These are phyloP conservation scores for Pezicula radicicola DNA, from an alignment of 2,329 filamentous ascomycete species.

Conservation along the genomic window DNA sequence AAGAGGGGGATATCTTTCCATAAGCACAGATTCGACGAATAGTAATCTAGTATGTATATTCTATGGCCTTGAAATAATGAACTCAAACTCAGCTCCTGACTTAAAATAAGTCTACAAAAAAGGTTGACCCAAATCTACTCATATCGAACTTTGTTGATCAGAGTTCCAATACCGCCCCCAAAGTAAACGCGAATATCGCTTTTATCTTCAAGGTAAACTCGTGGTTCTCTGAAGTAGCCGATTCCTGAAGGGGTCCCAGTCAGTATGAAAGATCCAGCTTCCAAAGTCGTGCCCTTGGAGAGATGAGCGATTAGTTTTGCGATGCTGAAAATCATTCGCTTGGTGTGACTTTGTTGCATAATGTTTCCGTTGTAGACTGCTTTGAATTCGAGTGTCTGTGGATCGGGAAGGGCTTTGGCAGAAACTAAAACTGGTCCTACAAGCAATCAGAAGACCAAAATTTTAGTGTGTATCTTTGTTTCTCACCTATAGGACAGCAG, in stretches of 20 bases:
- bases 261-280: conserved; percentile 37
- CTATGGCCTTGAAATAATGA: no score
- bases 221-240: conserved; percentile 27
- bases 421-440: conserved; percentile 37
- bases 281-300: conserved; percentile 33
- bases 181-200: conserved; percentile 28
- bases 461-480: no score
- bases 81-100: no score
- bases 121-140: conserved; percentile 7
- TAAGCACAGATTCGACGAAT: no score
- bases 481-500: conserved; percentile 37
- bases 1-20: no score
- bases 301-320: conserved; percentile 34
- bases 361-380: conserved; percentile 45
- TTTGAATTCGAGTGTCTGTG: conserved; percentile 30
- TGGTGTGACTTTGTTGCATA: conserved; percentile 47
- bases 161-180: conserved; percentile 25
- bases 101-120: no score
- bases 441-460: no score
- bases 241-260: conserved; percentile 40
- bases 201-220: conserved; percentile 24
- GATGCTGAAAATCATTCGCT: conserved; percentile 41
- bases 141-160: conserved; percentile 28
- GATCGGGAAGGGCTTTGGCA: conserved; percentile 2
- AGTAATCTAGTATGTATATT: no score